Evolutionary conservation across 1,139 yeast species (phyloP).

Genomic region (Candida sojae): DNA sequence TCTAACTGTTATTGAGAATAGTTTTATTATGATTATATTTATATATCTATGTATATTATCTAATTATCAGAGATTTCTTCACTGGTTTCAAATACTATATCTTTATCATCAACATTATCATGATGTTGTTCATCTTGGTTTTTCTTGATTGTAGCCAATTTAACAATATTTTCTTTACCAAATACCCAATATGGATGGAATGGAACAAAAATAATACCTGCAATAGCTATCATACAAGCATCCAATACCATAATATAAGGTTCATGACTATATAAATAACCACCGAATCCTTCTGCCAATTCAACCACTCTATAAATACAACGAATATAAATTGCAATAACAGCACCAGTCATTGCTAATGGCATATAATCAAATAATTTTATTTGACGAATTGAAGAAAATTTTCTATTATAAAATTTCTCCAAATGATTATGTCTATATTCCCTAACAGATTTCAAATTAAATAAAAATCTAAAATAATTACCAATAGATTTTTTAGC

Average conservation of each 20-base stretch:
- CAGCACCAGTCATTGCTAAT: slow-evolving; percentile 51
- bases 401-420: slow-evolving; percentile 39
- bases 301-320: slow-evolving; percentile 83
- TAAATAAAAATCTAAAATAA: slow-evolving; percentile 31
- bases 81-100: background rate
- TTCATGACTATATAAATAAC: slow-evolving; percentile 71
- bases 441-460: slow-evolving; percentile 23
- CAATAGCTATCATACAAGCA: slow-evolving; percentile 62
- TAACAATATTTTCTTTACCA: slow-evolving; percentile 42
- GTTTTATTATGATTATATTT: too few relatives aligned
- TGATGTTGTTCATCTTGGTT: slow-evolving; percentile 22
- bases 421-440: slow-evolving; percentile 31
- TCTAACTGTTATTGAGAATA: too few relatives aligned
- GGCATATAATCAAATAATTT: slow-evolving; percentile 51
- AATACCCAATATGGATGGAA: slow-evolving; percentile 67
- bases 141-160: slow-evolving; percentile 36
- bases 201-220: slow-evolving; percentile 48
- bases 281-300: slow-evolving; percentile 75
- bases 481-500: slow-evolving; percentile 28
- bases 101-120: slow-evolving; percentile 1
- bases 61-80: background rate
- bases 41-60: background rate
- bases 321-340: slow-evolving; percentile 64
- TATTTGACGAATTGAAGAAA: slow-evolving; percentile 38
- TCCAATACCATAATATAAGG: slow-evolving; percentile 75